A percentile compares a stretch with the other conserved stretches of the same genome.
These are phyloP conservation scores for Vanilla planifolia DNA, from an alignment of 106 monocot genomes.

Conservation along the genomic window DNA sequence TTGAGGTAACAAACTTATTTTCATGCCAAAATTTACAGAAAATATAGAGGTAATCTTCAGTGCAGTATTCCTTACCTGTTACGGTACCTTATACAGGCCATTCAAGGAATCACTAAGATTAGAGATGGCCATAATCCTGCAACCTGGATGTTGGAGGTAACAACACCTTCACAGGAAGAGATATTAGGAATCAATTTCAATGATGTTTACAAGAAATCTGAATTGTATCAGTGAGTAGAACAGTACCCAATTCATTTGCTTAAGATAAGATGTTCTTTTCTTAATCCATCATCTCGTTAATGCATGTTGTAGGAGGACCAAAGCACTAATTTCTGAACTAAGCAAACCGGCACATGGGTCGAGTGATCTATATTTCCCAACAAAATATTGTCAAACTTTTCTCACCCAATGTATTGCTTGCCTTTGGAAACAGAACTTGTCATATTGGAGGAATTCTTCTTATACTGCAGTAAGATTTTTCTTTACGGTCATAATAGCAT, in stretches of 20 bases:
- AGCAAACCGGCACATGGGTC: slow-evolving; percentile 16
- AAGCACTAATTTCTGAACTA: slow-evolving; percentile 23
- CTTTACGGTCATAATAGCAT: slow-evolving; percentile 20
- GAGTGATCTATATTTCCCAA: slow-evolving; percentile 21
- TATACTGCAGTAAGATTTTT: slow-evolving; percentile 25
- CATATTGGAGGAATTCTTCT: slow-evolving; percentile 25
- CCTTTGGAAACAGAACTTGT: slow-evolving; percentile 28
- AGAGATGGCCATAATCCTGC: slow-evolving; percentile 9
- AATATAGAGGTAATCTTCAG: neutral
- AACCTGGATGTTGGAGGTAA: slow-evolving; percentile 13
- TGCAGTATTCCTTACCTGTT: neutral
- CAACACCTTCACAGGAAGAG: slow-evolving; percentile 5
- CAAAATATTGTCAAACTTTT: slow-evolving; percentile 18
- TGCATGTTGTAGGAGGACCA: slow-evolving; percentile 21
- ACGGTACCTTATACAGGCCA: neutral
- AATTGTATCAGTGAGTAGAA: slow-evolving; percentile 7
- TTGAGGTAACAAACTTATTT: slow-evolving; percentile 15
- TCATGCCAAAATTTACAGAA: neutral
- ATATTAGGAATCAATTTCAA: neutral
- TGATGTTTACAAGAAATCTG: slow-evolving; percentile 9
- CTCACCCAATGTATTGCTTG: slow-evolving; percentile 17
- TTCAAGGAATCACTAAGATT: slow-evolving; percentile 10
- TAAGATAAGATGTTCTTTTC: neutral
- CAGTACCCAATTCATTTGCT: neutral
- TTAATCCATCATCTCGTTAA: neutral